Base-by-base conservation (phyloP, 1,139 yeast genomes). In the Meyerozyma athensensis region DNA sequence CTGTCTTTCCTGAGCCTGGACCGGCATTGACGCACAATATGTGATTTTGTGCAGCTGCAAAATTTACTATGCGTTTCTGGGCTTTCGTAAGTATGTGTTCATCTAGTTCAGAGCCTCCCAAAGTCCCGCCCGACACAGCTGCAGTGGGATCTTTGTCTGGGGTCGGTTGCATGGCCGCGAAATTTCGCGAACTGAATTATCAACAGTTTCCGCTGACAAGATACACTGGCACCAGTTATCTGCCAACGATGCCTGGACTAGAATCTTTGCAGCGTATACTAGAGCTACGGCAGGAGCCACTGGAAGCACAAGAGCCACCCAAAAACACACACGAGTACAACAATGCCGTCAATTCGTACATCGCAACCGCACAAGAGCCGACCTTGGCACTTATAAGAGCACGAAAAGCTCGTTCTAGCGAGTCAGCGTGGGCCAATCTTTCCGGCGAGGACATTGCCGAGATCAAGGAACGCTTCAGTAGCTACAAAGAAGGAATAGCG, bases 1-100 rank as follows among this genome's bases (percentile, higher is more conserved):
- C 63, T 0, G 94, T 83, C 49, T 85, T 85, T 1, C 95, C 95
- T 17, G 85, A 74, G 3, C 90, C 90, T 1, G 90, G 89, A 0
- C 90, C 89, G 0, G 89, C 84, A 14, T 68, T 63, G 2, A 82
- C 64, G 17, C 74, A 65, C 8, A 81, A 53, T 1, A 81, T 56
- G 3, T 66, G 54, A 19, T 59, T 53, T 4, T 64, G 61, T 2
- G 43, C 47, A 5, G 65, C 56, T 0, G 75, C 72, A 42, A 50
- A 52, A 1, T 49, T 39, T 8, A 76, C 64, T 5, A 72, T 65
- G 4, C 41, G 40, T 13, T 37, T 30, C 48, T 74, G 80, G 1
- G 74, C 32, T 5, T 18, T 20, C 12, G 32, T 28, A 13, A 16
- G n/a, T 4, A 9, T 13, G 14, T 24, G 9, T 12, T 14, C 13